Evolutionary conservation across 1,139 yeast genomes (phyloP).

Genomic region (Starmera stellimalicola): DNA sequence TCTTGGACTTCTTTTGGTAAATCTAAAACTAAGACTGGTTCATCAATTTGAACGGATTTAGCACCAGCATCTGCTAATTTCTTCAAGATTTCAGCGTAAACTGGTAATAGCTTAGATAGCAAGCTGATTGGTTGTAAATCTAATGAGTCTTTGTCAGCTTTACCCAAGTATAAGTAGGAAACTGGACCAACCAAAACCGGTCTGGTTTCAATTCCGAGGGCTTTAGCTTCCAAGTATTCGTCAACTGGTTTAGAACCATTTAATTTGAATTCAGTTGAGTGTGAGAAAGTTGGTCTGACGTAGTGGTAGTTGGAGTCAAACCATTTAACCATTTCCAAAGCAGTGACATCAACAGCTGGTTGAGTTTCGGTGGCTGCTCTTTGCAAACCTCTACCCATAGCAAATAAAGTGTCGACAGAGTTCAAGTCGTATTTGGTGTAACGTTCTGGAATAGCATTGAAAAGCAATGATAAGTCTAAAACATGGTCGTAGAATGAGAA

Average conservation of each 20-base stretch:
- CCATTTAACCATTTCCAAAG: conserved; percentile 99
- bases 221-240: conserved; percentile 97
- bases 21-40: conserved; percentile 93
- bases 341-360: conserved; percentile 94
- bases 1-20: conserved; percentile 76
- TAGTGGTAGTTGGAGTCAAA: conserved; percentile 99
- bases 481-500: conserved; percentile 98
- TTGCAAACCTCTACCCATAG: conserved; percentile 99
- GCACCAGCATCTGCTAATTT: conserved; percentile 95
- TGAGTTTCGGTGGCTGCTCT: conserved; percentile 84
- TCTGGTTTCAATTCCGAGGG: conserved; percentile 90
- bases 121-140: conserved; percentile 90
- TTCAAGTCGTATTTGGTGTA: conserved; percentile 87
- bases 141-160: conserved; percentile 95
- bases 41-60: conserved; percentile 89
- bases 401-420: conserved; percentile 87
- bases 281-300: conserved; percentile 97
- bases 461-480: conserved; percentile 81
- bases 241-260: conserved; percentile 95
- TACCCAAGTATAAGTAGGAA: conserved; percentile 90
- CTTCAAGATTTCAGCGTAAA: conserved; percentile 78
- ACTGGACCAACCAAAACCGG: conserved; percentile 96
- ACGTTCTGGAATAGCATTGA: conserved; percentile 95
- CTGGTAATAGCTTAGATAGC: conserved; percentile 83
- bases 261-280: conserved; percentile 91